phyloP scores from a whole-genome alignment of 1,139 yeast genomes.

The Hyphopichia buzzinii region DNA sequence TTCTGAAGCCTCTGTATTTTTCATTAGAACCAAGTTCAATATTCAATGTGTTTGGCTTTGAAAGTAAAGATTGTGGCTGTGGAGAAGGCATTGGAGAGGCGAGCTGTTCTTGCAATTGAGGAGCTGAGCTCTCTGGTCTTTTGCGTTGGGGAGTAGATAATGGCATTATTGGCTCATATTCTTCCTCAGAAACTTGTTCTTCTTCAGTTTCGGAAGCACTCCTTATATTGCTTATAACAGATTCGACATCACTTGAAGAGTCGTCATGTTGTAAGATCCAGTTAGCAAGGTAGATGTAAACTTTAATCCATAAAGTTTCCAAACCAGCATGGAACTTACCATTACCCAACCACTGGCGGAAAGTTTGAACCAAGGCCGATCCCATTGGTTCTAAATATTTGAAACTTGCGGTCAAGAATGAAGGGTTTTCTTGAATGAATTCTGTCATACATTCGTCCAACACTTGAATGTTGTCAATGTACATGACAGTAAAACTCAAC shows the following conservation, averaged over 20 bases:
- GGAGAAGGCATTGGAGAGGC: conserved; percentile 4
- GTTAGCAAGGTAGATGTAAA: conserved; percentile 42
- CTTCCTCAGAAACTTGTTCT: conserved; percentile 7
- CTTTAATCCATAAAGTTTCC: conserved; percentile 42
- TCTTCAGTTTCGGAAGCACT: conserved; percentile 4
- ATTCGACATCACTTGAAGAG: conserved; percentile 14
- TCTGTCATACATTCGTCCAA: conserved; percentile 35
- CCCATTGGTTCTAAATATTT: conserved; percentile 47
- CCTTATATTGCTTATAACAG: conserved; percentile 9
- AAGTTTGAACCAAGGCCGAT: conserved; percentile 35
- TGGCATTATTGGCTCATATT: conserved; percentile 9
- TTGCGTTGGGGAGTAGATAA: conserved; percentile 1
- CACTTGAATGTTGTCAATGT: conserved; percentile 27
- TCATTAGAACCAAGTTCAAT: conserved; percentile 29
- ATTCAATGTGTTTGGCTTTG: conserved; percentile 12
- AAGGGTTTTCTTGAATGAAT: conserved; percentile 33
- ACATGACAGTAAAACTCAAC: conserved; percentile 31
- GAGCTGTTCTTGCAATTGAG: conserved; percentile 1
- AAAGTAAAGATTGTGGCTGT: background rate
- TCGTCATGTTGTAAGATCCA: conserved; percentile 27
- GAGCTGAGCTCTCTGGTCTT: conserved; percentile 1
- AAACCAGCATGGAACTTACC: conserved; percentile 29
- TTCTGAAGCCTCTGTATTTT: conserved; percentile 47
- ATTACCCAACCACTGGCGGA: conserved; percentile 36
- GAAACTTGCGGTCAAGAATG: conserved; percentile 23